These are phyloP conservation scores for Gynochthodes officinalis DNA, from an alignment of 257 asterid genomes.

Conservation along the genomic window DNA sequence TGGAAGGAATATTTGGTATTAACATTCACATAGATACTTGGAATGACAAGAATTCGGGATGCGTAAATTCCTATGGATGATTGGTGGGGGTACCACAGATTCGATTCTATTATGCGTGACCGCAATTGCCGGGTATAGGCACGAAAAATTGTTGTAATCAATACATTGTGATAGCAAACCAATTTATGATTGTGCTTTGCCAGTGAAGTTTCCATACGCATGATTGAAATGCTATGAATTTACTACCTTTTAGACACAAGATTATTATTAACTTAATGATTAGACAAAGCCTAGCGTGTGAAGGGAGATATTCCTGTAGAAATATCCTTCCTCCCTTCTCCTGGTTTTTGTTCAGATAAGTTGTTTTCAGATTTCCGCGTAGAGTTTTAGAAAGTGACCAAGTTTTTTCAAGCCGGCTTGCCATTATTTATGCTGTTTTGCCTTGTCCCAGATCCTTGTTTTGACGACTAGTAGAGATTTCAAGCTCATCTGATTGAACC, in stretches of 20 bases:
- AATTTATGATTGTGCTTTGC: too few species aligned
- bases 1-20: constrained; percentile 52
- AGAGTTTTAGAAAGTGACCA: not conserved
- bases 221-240: too few species aligned
- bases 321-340: not conserved
- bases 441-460: not conserved
- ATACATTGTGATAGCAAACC: too few species aligned
- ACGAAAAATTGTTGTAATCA: constrained; percentile 46
- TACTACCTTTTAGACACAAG: too few species aligned
- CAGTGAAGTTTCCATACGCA: too few species aligned
- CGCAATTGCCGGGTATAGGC: too few species aligned
- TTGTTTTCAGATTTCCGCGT: not conserved
- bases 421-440: not conserved
- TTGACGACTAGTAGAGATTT: constrained; percentile 6
- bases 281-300: constrained; percentile 3
- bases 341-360: constrained; percentile 6
- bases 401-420: not conserved
- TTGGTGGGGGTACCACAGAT: constrained; percentile 49
- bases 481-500: not conserved
- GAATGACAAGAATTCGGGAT: constrained; percentile 22
- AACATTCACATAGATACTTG: constrained; percentile 45
- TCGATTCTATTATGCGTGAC: too few species aligned
- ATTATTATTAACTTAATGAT: too few species aligned
- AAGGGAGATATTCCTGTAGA: not conserved
- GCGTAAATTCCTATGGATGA: constrained; percentile 47